phyloP scores from a whole-genome alignment of 495 filamentous ascomycete genomes.

The Sabuloglossum arenarium region DNA sequence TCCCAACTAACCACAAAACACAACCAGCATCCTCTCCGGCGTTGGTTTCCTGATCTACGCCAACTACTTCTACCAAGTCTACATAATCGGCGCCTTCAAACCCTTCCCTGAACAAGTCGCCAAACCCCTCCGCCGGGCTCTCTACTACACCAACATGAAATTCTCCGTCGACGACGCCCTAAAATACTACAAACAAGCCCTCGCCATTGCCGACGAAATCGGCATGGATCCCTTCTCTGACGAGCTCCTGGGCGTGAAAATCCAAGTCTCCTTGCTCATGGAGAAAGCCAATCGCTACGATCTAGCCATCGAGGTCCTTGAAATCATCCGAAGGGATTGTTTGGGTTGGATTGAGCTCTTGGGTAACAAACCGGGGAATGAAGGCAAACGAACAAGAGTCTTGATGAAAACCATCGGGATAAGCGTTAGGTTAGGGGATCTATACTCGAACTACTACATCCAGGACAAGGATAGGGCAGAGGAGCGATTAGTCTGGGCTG shows the following conservation, averaged over 20 bases:
- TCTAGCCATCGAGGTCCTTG: conserved; percentile 51
- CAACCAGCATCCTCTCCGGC: conserved; percentile 27
- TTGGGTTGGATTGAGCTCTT: conserved; percentile 37
- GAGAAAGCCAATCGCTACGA: conserved; percentile 47
- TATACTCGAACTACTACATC: conserved; percentile 44
- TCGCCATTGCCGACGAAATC: conserved; percentile 44
- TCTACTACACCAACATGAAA: conserved; percentile 66
- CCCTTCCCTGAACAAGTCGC: conserved; percentile 66
- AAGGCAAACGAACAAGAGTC: conserved; percentile 44
- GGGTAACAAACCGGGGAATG: conserved; percentile 22
- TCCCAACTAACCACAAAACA: background rate
- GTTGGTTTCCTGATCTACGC: conserved; percentile 29
- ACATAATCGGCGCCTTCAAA: conserved; percentile 41
- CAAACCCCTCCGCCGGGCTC: conserved; percentile 56
- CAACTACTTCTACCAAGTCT: conserved; percentile 43
- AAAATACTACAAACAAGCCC: conserved; percentile 59
- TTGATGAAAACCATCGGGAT: conserved; percentile 53
- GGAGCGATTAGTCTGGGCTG: conserved; percentile 54
- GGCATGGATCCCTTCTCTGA: conserved; percentile 74
- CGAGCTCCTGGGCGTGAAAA: conserved; percentile 74
- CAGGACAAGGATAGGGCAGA: conserved; percentile 44
- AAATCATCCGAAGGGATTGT: conserved; percentile 39
- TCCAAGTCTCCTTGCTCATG: conserved; percentile 56
- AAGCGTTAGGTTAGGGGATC: conserved; percentile 58
- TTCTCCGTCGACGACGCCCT: conserved; percentile 52